Evolutionary conservation across 2,329 filamentous ascomycete species (phyloP).

Genomic region (Colletotrichum ledebouriae): DNA sequence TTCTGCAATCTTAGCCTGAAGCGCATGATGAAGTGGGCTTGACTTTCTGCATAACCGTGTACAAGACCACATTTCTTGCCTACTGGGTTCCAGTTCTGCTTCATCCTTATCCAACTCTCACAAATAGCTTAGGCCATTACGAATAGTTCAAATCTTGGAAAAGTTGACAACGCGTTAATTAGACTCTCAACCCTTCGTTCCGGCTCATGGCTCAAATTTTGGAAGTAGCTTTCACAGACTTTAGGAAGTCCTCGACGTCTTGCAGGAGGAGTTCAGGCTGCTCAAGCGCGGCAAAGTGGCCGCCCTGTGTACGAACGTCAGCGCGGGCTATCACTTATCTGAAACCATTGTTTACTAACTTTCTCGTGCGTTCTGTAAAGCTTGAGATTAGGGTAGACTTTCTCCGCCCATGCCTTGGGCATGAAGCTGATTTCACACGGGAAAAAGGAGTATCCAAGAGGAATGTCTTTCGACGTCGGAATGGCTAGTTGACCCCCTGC

Average conservation of each 20-base stretch:
- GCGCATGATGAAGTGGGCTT: no score
- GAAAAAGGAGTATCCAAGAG: slow-evolving; percentile 61
- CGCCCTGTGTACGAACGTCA: not conserved
- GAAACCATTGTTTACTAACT: not conserved
- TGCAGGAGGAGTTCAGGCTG: slow-evolving; percentile 38
- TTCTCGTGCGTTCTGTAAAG: slow-evolving; percentile 33
- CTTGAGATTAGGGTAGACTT: slow-evolving; percentile 40
- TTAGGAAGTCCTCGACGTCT: slow-evolving; percentile 27
- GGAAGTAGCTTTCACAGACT: not conserved
- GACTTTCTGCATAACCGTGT: no score
- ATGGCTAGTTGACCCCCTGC: slow-evolving; percentile 30
- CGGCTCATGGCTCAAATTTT: not conserved
- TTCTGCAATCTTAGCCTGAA: no score
- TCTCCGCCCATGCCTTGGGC: slow-evolving; percentile 53
- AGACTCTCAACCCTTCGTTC: no score
- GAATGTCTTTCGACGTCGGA: slow-evolving; percentile 54
- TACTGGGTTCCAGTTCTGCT: no score
- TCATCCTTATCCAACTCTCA: no score
- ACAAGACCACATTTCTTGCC: no score
- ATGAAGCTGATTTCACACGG: slow-evolving; percentile 56
- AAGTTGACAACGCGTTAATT: not conserved
- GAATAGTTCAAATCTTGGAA: not conserved
- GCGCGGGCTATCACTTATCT: no score
- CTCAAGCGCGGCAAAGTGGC: slow-evolving; percentile 38
- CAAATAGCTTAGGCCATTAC: no score